These are phyloP conservation scores for Cladophialophora bantiana DNA, from an alignment of 2,329 filamentous ascomycete genomes.

Conservation along the genomic window DNA sequence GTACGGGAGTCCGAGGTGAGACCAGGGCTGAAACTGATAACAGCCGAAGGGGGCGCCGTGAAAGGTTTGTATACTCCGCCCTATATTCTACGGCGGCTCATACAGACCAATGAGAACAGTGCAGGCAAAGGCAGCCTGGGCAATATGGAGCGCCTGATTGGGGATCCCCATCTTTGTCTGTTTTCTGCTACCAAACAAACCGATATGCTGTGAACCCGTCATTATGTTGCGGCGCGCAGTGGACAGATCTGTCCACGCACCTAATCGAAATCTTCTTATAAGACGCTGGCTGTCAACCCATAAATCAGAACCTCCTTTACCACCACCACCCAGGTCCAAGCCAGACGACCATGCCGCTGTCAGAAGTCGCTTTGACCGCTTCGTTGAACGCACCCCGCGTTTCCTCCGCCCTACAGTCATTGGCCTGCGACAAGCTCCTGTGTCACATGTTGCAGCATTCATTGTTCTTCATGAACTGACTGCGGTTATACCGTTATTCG, in stretches of 20 bases:
- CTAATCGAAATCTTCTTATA: background rate
- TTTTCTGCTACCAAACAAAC: background rate
- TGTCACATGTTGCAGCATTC: slow-evolving; percentile 85
- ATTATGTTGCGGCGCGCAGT: slow-evolving; percentile 11
- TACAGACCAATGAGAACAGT: background rate
- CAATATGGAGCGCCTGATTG: background rate
- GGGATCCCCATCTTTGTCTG: background rate
- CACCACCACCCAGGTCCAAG: slow-evolving; percentile 1
- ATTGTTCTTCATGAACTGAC: slow-evolving; percentile 91
- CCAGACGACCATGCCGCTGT: slow-evolving; percentile 24
- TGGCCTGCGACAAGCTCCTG: slow-evolving; percentile 72
- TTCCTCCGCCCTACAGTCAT: slow-evolving; percentile 35
- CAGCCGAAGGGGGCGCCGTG: background rate
- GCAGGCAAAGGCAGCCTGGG: background rate
- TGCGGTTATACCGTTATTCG: slow-evolving; percentile 79
- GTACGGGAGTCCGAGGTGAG: background rate
- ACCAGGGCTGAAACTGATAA: background rate
- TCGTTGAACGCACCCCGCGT: slow-evolving; percentile 36
- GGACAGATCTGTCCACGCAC: background rate
- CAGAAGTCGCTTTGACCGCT: slow-evolving; percentile 35
- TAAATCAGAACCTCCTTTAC: slow-evolving; percentile 17
- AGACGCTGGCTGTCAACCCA: slow-evolving; percentile 22
- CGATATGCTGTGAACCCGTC: background rate
- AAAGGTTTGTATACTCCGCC: background rate
- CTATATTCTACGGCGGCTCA: background rate